phyloP scores from a whole-genome alignment of 2,329 filamentous ascomycete species.

The Teratosphaeria gauchensis region DNA sequence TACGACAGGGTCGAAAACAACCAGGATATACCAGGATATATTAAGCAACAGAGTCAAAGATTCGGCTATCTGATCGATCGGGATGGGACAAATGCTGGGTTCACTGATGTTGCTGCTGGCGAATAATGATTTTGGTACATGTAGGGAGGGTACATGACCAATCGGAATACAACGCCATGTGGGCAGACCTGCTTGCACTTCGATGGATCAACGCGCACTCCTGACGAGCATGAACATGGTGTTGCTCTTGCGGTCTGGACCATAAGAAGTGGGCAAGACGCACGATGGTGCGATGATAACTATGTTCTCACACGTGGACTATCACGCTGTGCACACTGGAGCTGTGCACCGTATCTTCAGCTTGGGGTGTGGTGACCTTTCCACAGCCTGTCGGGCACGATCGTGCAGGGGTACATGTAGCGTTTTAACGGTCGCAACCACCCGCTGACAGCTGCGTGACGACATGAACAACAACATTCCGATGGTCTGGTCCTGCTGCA shows the following conservation, averaged over 20 bases:
- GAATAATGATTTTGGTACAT: background rate
- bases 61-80: conserved; percentile 34
- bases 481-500: background rate
- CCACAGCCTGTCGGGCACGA: background rate
- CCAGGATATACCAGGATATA: conserved; percentile 42
- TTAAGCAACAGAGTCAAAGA: conserved; percentile 27
- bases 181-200: background rate
- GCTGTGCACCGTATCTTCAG: background rate
- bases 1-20: conserved; percentile 44
- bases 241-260: background rate
- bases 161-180: background rate
- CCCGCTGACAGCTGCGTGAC: background rate
- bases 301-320: background rate
- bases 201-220: background rate
- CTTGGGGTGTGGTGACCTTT: background rate
- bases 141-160: background rate
- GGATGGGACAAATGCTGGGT: conserved; percentile 31
- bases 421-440: background rate
- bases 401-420: background rate
- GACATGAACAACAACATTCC: background rate
- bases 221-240: background rate
- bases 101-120: conserved; percentile 15
- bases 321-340: background rate
- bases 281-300: background rate
- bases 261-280: background rate